These are phyloP conservation scores for Camelina laxa DNA, from an alignment of 345 rosid genomes.

Conservation along the genomic window DNA sequence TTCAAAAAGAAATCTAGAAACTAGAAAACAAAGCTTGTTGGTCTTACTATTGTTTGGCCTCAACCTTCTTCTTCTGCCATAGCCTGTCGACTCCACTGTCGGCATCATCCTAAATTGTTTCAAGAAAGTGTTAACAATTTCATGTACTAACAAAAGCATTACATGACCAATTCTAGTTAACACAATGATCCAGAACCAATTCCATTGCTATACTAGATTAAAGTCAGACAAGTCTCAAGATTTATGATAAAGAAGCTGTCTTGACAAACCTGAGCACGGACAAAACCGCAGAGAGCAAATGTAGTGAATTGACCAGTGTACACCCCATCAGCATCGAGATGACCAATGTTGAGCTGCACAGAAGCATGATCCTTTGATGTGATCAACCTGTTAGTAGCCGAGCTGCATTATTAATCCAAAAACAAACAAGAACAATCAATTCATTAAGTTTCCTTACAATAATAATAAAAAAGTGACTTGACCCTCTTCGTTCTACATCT, in stretches of 20 bases:
- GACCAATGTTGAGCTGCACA: conserved; percentile 57
- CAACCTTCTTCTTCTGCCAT: conserved; percentile 49
- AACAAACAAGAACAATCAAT: too few relatives aligned
- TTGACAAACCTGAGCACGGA: conserved; percentile 63
- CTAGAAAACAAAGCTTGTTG: conserved; percentile 27
- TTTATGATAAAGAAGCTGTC: not conserved
- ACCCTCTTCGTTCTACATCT: too few relatives aligned
- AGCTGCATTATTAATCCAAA: too few relatives aligned
- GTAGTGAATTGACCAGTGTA: conserved; percentile 58
- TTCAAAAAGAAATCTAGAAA: not conserved
- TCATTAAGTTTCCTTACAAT: too few relatives aligned
- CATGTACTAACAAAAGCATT: not conserved
- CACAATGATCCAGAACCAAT: not conserved
- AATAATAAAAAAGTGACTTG: too few relatives aligned
- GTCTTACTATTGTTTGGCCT: conserved; percentile 29
- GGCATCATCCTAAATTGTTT: conserved; percentile 57
- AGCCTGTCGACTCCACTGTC: conserved; percentile 72
- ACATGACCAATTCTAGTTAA: not conserved
- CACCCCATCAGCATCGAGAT: conserved; percentile 56
- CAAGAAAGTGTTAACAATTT: not conserved
- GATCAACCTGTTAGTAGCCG: conserved; percentile 68
- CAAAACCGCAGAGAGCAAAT: conserved; percentile 66
- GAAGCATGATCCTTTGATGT: conserved; percentile 60
- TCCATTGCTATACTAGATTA: not conserved
- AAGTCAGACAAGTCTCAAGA: too few relatives aligned